A percentile compares a stretch with the other conserved stretches of the same genome.
Evolutionary conservation across 1,139 yeast species (phyloP).

Genomic region (Scheffersomyces parashehatae): DNA sequence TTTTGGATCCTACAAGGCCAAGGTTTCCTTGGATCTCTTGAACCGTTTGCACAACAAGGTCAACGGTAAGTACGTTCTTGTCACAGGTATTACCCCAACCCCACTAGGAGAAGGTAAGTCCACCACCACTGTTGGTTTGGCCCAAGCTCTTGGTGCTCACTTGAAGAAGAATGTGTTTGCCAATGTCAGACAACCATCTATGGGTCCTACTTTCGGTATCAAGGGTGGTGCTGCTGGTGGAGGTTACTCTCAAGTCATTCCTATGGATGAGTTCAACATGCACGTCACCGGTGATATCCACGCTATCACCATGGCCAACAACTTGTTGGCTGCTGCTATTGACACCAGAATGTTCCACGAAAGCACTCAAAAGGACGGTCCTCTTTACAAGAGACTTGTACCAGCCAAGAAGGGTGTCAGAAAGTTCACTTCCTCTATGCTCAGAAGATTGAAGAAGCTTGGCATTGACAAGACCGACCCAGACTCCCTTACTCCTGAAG

Average conservation of each 20-base stretch:
- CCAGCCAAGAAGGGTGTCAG: slow-evolving; percentile 85
- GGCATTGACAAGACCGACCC: slow-evolving; percentile 85
- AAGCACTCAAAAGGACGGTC: slow-evolving; percentile 85
- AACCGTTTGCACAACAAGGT: slow-evolving; percentile 67
- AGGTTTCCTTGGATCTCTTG: slow-evolving; percentile 73
- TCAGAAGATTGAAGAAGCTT: slow-evolving; percentile 73
- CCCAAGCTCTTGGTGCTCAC: slow-evolving; percentile 95
- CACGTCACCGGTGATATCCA: slow-evolving; percentile 98
- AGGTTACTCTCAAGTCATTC: slow-evolving; percentile 97
- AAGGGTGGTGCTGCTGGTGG: slow-evolving; percentile 99
- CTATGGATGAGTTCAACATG: slow-evolving; percentile 99
- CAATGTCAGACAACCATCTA: slow-evolving; percentile 95
- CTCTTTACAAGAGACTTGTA: slow-evolving; percentile 82
- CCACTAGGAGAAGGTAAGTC: slow-evolving; percentile 99
- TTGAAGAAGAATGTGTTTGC: slow-evolving; percentile 86
- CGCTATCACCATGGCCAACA: slow-evolving; percentile 95
- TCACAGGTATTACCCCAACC: slow-evolving; percentile 97
- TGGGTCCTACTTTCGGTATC: slow-evolving; percentile 99
- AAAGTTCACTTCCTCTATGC: slow-evolving; percentile 76
- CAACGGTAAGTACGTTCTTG: slow-evolving; percentile 88
- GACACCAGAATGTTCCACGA: slow-evolving; percentile 99
- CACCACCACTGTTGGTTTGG: slow-evolving; percentile 94
- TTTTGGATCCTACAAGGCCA: slow-evolving; percentile 90
- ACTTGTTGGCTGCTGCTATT: slow-evolving; percentile 93
- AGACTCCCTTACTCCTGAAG: slow-evolving; percentile 77